Base-by-base conservation (phyloP, 352 stramenopile genomes). In the Pythium sp. region DNA sequence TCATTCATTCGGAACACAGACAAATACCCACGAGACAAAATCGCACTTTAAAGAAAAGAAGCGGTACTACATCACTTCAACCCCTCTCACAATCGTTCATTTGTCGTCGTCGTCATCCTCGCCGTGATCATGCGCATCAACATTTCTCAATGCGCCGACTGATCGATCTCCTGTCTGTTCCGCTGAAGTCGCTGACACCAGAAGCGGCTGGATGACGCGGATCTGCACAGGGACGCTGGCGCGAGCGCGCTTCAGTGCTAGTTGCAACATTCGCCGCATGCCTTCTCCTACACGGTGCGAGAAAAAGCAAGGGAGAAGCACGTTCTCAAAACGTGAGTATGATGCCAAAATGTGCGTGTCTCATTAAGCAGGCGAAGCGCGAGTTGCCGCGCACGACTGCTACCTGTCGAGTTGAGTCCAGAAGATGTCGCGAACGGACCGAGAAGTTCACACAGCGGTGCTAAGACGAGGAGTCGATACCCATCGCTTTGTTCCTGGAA, bases 181-280 rank as follows among this genome's bases (percentile, higher is more conserved):
- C 30, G 28, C 46, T 24, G 30, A 26, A 49, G 56, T 6, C 26
- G 28, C 24, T 8, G 24, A 20, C 53, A 30, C 2, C 26, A 3
- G 26, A 28, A 20, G 30, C 3, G 65, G 65, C 11, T 59, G 65
- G n/a, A 67, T 67, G 36, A 71, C 36, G 5, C 51, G 30, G 12
- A 63, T 36, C 8, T 67, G 68, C 49, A 68, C 26, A 2, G 68
- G 68, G 12, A 41, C 30, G 18, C 67, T 82, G 7, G 63, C 72
- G 26, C 69, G 72, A 28, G 84, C 62, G 24, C 74, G 78, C 66
- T 82, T 77, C 54, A 88, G 62, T 14, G 80, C 76, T n/a, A 88
- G 72, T n/a, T 86, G 72, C 24, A 88, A 58, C 71, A 85, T 74
- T n/a, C 80, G 80, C 63, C 75, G 74, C 18, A 86, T 67, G 3